Evolutionary conservation across 2,329 filamentous ascomycete species (phyloP), one percentile per base, ranked within the genome.

Genomic region (Pseudocercospora musae): DNA sequence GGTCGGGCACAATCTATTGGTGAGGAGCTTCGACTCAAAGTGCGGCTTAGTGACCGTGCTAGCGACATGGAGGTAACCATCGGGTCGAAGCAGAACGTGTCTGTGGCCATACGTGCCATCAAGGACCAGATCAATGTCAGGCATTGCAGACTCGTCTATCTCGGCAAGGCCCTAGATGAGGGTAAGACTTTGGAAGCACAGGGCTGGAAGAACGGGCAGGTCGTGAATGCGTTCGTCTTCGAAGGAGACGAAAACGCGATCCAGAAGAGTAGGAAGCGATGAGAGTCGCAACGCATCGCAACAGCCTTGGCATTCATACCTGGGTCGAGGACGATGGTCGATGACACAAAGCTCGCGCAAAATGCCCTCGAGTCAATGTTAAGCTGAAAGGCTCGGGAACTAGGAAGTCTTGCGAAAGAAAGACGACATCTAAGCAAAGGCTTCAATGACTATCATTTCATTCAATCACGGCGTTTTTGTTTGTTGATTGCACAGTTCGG

Each of bases 161-260:
- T 95, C 76, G 93, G 93, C 68, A 91, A 87, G 73, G 85, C 93
- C 56, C 82, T 96, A 50, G 87, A 87, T 67, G 90, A 94, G 66
- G 82, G 82, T 58, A 74, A 84, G 20, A 82, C 88, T 0, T 79
- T 96, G 18, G 76, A 80, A 49, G 82, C 84, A 2, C 89, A 95
- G 69, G 89, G 89, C 54, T 96, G 91, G 90, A 85, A 87, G 69
- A 82, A 84, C 64, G 89, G 87, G 37, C 84, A 95, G 72, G 81
- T 95, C 33, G 78, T 96, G 59, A 95, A 93, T 73, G 92, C 89
- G 21, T 80, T 95, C 62, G 85, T 95, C 23, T 54, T 57, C 33
- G 62, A 63, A 13, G 27, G 13, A 4, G 42, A 62, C 20, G 33
- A 48, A 21, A 31, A 25, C 33, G 55, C 55, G 20, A 44, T 42